Evolutionary conservation across 2,329 filamentous ascomycete genomes (phyloP).

Genomic region (Coniochaeta prunicola): DNA sequence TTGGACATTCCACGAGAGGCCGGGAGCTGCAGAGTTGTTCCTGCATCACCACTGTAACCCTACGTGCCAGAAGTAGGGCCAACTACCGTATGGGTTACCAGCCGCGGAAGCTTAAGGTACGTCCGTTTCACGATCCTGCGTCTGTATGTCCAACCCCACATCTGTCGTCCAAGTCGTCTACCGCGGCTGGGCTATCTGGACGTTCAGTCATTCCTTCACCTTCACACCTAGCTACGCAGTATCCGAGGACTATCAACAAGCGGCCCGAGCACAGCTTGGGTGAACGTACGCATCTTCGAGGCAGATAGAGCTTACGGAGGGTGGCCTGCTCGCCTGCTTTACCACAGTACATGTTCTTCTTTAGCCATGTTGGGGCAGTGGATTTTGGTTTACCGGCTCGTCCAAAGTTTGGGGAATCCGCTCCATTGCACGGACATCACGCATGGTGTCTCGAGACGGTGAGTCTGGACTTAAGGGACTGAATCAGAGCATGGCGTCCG

Average conservation of each 20-base stretch:
- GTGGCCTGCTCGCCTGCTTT: too few relatives aligned
- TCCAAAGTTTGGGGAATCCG: background rate
- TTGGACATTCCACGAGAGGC: background rate
- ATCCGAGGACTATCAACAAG: background rate
- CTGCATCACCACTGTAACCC: background rate
- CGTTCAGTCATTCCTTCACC: background rate
- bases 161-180: background rate
- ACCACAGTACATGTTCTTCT: too few relatives aligned
- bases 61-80: background rate
- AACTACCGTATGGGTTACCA: background rate
- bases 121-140: background rate
- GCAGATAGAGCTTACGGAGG: too few relatives aligned
- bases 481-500: background rate
- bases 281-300: background rate
- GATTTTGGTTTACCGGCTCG: too few relatives aligned
- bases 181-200: background rate
- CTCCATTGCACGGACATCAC: background rate
- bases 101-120: background rate
- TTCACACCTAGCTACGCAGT: background rate
- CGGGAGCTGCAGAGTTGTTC: background rate
- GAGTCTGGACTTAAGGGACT: background rate
- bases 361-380: too few relatives aligned
- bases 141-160: background rate
- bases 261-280: background rate
- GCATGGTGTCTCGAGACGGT: background rate